These are phyloP conservation scores for Aspergillus diversus DNA, from an alignment of 495 filamentous ascomycete genomes.

Conservation along the genomic window DNA sequence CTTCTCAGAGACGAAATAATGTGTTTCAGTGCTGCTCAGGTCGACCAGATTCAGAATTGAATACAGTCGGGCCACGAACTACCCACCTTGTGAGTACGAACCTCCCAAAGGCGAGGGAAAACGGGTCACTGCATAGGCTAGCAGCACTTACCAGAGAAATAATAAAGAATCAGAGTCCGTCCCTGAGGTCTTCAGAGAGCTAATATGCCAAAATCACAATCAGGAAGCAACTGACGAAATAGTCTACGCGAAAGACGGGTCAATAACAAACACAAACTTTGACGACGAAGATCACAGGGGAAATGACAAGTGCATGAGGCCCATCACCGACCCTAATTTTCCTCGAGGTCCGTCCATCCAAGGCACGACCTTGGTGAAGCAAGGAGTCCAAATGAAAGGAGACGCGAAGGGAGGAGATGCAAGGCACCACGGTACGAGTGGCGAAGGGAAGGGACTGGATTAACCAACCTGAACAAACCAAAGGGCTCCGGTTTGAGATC, in stretches of 20 bases:
- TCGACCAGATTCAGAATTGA: conserved; percentile 19
- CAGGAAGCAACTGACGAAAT: conserved; percentile 29
- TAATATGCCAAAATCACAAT: conserved; percentile 41
- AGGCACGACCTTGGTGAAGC: conserved; percentile 39
- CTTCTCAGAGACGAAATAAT: conserved; percentile 21
- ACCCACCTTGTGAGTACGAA: conserved; percentile 42
- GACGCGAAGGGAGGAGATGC: conserved; percentile 40
- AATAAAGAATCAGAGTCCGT: conserved; percentile 22
- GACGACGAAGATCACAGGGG: conserved; percentile 19
- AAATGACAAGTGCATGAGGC: conserved; percentile 25
- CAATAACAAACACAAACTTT: conserved; percentile 45
- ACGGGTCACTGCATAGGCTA: conserved; percentile 42
- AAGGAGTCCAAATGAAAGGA: conserved; percentile 42
- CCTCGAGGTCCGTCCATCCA: conserved; percentile 31
- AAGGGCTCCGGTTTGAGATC: conserved; percentile 18
- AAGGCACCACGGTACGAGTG: conserved; percentile 39
- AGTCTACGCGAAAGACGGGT: conserved; percentile 31
- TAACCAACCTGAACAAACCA: conserved; percentile 38
- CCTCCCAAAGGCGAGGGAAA: conserved; percentile 24
- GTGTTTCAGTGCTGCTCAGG: conserved; percentile 14
- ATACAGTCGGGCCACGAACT: conserved; percentile 33
- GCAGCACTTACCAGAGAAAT: conserved; percentile 37
- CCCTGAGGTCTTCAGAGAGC: conserved; percentile 29
- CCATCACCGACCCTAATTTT: conserved; percentile 36
- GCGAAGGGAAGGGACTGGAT: conserved; percentile 31